Conservation (phyloP, 73 alveolate genomes). For the Paramecium caudatum region DNA sequence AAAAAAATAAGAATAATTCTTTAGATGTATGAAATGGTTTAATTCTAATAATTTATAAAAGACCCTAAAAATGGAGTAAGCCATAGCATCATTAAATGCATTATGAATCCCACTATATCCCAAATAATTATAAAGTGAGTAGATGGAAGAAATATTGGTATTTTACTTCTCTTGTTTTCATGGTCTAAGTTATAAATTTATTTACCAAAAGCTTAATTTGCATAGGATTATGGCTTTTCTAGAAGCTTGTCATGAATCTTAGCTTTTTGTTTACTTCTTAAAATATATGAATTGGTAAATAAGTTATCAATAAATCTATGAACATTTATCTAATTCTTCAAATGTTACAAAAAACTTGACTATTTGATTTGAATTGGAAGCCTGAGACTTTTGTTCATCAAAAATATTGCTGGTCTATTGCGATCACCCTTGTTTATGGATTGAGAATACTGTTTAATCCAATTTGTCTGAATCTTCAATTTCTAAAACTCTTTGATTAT, state of each 20-base stretch:
- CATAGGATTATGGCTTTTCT: background rate
- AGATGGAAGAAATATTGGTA: slow-evolving; percentile 12
- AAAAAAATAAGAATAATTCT: background rate
- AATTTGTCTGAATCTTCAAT: too few relatives aligned
- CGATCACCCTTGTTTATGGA: too few relatives aligned
- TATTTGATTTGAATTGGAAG: background rate
- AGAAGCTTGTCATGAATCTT: background rate
- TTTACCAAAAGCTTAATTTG: background rate
- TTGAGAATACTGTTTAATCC: too few relatives aligned
- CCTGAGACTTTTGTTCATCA: background rate
- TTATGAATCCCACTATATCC: background rate
- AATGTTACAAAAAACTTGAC: background rate
- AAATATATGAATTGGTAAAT: slow-evolving; percentile 1
- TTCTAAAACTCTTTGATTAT: too few relatives aligned
- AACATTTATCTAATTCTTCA: background rate
- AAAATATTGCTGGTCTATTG: too few relatives aligned
- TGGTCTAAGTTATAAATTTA: background rate
- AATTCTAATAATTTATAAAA: background rate
- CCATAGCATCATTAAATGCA: background rate
- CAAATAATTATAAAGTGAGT: background rate
- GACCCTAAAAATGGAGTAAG: slow-evolving; percentile 11
- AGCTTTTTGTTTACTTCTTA: background rate
- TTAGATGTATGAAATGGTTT: background rate
- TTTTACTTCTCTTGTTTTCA: background rate
- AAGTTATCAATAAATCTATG: background rate